Conservation (phyloP, 2,329 filamentous ascomycete species). For the Ophiostoma sp. region DNA sequence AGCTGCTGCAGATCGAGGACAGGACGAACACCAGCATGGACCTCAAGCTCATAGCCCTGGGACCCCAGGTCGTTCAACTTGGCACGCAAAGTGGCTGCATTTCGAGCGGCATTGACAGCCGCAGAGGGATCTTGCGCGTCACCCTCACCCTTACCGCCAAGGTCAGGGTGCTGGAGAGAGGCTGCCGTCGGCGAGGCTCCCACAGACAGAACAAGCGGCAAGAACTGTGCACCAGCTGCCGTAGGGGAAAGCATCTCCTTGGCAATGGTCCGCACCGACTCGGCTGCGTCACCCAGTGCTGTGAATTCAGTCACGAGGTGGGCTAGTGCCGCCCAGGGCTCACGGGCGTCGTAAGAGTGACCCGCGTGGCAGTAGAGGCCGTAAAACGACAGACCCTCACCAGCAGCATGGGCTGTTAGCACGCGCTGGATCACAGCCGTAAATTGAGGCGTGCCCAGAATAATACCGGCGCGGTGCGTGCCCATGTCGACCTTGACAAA, state of each 20-base stretch:
- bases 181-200: conserved; percentile 76
- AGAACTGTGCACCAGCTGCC: neutral
- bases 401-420: conserved; percentile 39
- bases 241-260: neutral
- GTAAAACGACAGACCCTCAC: conserved; percentile 46
- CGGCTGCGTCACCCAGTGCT: conserved; percentile 50
- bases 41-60: conserved; percentile 56
- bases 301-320: conserved; percentile 62
- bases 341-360: conserved; percentile 64
- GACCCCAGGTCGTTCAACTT: conserved; percentile 43
- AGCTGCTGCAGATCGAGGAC: conserved; percentile 78
- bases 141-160: conserved; percentile 27
- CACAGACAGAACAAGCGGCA: conserved; percentile 60
- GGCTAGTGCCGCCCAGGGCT: conserved; percentile 56
- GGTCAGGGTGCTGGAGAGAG: conserved; percentile 57
- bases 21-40: conserved; percentile 77
- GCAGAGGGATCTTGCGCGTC: neutral
- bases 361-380: conserved; percentile 76
- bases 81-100: conserved; percentile 41
- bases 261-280: conserved; percentile 20
- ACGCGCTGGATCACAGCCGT: conserved; percentile 48
- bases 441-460: conserved; percentile 50
- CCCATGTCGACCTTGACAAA: conserved; percentile 77
- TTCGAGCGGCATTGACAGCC: conserved; percentile 25
- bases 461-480: conserved; percentile 68